A percentile compares a stretch with the other conserved stretches of the same genome.
Evolutionary conservation across 1,139 yeast species (phyloP).

Genomic region (Nakaseomyces uthaithaninus): DNA sequence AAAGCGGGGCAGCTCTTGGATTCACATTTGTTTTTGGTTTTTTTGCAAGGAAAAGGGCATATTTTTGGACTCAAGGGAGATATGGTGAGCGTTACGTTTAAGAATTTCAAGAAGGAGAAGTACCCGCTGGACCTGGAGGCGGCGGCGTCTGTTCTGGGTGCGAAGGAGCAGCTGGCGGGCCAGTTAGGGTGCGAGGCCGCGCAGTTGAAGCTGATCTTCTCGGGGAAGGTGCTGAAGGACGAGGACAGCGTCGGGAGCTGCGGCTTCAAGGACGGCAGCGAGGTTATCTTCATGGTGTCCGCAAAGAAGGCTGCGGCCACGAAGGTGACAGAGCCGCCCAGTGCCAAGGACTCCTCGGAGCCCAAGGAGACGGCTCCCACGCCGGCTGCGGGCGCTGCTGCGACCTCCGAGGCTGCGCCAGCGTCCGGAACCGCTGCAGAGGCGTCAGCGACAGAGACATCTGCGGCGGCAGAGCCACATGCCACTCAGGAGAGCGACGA

Average conservation of each 20-base stretch:
- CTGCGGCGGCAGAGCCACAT: constrained; percentile 30
- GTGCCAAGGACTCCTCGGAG: constrained; percentile 22
- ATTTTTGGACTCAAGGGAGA: too few relatives aligned
- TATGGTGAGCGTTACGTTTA: constrained; percentile 71
- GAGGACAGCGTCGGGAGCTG: constrained; percentile 63
- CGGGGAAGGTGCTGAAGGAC: constrained; percentile 81
- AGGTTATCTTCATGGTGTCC: constrained; percentile 84
- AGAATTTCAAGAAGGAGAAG: constrained; percentile 88
- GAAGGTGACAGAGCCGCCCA: constrained; percentile 25
- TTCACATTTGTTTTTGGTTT: constrained; percentile 2
- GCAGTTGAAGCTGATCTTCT: constrained; percentile 83
- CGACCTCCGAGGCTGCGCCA: neutral
- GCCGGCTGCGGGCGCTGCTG: constrained; percentile 13
- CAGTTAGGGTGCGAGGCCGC: constrained; percentile 61
- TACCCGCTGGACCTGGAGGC: constrained; percentile 72
- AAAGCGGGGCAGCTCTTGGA: too few relatives aligned
- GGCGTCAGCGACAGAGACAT: constrained; percentile 21
- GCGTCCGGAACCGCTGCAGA: neutral
- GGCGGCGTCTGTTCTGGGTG: constrained; percentile 56
- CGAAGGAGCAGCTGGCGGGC: constrained; percentile 66
- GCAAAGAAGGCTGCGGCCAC: constrained; percentile 27
- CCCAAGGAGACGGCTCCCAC: constrained; percentile 26
- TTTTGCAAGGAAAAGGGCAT: too few relatives aligned
- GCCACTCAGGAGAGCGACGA: constrained; percentile 25
- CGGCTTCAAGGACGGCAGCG: constrained; percentile 82